phyloP scores from a whole-genome alignment of 1,139 yeast species.

The Nakaseomyces sp. region DNA sequence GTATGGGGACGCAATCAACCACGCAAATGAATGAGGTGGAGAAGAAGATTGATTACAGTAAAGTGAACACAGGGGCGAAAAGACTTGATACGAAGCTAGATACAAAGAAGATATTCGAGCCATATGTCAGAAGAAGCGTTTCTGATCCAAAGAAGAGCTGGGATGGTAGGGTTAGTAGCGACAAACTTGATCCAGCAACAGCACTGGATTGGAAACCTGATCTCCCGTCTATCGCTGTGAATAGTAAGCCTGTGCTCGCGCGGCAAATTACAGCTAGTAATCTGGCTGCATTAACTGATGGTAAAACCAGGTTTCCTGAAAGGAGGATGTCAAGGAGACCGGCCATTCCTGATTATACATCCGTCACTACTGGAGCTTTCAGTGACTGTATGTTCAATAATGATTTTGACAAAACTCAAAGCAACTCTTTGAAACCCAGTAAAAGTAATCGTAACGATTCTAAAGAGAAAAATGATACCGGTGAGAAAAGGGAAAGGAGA shows the following conservation, averaged over 20 bases:
- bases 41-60: constrained; percentile 1
- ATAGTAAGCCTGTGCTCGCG: constrained; percentile 4
- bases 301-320: constrained; percentile 2
- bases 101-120: constrained; percentile 4
- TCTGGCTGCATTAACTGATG: constrained; percentile 3
- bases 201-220: constrained; percentile 2
- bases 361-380: constrained; percentile 12
- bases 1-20: background rate
- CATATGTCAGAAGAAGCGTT: constrained; percentile 1
- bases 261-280: constrained; percentile 5
- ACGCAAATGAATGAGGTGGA: background rate
- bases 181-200: background rate
- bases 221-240: constrained; percentile 6
- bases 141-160: constrained; percentile 3
- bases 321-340: constrained; percentile 5
- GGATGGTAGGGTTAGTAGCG: background rate
- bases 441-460: background rate
- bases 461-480: background rate
- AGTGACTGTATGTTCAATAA: constrained; percentile 13
- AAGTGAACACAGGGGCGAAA: constrained; percentile 2
- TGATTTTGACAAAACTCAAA: background rate
- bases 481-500: constrained; percentile 3
- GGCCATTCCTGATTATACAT: constrained; percentile 8
- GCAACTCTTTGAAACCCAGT: background rate
- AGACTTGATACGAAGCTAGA: background rate